phyloP scores from a whole-genome alignment of 768 basidiomycete species.

The Boletus sensibilis region DNA sequence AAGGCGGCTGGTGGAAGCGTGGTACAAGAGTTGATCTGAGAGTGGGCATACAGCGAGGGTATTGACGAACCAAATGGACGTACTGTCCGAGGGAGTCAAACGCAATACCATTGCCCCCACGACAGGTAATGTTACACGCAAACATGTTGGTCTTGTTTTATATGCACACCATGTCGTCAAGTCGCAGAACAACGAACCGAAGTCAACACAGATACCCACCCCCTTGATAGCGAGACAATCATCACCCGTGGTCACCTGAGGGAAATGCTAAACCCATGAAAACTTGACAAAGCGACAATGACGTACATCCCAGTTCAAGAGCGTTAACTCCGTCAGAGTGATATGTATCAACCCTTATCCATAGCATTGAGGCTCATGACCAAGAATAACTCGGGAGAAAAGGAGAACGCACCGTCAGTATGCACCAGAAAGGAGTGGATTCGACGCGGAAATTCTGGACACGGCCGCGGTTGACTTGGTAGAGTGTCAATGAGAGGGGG shows the following conservation, averaged over 20 bases:
- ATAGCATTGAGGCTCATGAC: neutral
- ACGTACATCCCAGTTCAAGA: conserved; percentile 39
- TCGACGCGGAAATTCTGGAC: conserved; percentile 14
- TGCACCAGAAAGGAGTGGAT: conserved; percentile 46
- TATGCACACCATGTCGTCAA: neutral
- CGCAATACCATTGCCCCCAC: conserved; percentile 56
- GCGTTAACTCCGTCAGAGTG: conserved; percentile 49
- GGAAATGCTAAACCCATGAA: neutral
- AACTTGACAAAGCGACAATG: conserved; percentile 16
- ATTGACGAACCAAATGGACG: neutral
- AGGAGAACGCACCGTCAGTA: conserved; percentile 48
- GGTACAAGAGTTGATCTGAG: too few relatives aligned
- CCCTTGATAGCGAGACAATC: conserved; percentile 67
- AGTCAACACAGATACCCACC: conserved; percentile 32
- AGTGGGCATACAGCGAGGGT: neutral
- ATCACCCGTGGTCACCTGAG: conserved; percentile 53
- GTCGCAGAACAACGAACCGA: neutral
- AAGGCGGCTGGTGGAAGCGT: too few relatives aligned
- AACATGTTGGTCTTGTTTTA: conserved; percentile 47
- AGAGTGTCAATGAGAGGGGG: conserved; percentile 54
- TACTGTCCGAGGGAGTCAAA: conserved; percentile 52
- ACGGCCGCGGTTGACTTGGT: neutral
- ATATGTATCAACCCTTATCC: conserved; percentile 53
- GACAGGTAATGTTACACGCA: conserved; percentile 49
- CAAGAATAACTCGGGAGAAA: neutral